Evolutionary conservation across 257 asterid species (phyloP), one percentile per base, ranked within the genome.

Genomic region (Verbena officinalis): DNA sequence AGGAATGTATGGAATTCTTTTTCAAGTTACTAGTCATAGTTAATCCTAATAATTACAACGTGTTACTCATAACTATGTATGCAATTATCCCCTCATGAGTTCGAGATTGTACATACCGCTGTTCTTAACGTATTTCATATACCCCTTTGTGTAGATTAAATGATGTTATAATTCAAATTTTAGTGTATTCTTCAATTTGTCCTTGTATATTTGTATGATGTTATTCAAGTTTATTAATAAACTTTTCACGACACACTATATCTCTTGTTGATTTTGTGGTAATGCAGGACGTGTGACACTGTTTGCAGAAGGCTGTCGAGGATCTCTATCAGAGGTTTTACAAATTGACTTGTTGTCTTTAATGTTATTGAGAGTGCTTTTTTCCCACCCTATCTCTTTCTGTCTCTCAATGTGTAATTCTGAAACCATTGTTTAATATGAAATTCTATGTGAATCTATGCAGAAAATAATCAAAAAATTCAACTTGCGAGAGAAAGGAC

Each of bases 261-360:
- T 56, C 11, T 70, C 61, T 46, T 43, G 64, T 44, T 68, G 4
- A n/a, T 50, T 59, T 53, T 71, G 40, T 43, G 60, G 59, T 74
- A 52, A 73, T 83, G 77, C 83, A 93, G 99, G 97, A 39, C 81
- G 77, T 46, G 67, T 88, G 71, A 87, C 87, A 55, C 88, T 93
- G 58, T 78, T 93, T 71, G 96, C 95, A 56, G 99, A 93, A 88
- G 99, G 99, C 59, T 93, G 99, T 77, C 89, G 99, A 64, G 99
- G 99, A 77, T 93, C 97, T 50, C 84, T 93, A 48, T 86, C 99
- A 31, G 99, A 93, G 96, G 99, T 93, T 64, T 54, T 15, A 39
- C 44, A 69, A 64, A 21, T 62, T 51, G 59, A 55, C 30, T 59
- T 53, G 63, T 62, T 39, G 21, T 53, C 45, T 30, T 33, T 46